Evolutionary conservation across 179 eudicot genomes (phyloP).

Genomic region (Nepenthes alata): DNA sequence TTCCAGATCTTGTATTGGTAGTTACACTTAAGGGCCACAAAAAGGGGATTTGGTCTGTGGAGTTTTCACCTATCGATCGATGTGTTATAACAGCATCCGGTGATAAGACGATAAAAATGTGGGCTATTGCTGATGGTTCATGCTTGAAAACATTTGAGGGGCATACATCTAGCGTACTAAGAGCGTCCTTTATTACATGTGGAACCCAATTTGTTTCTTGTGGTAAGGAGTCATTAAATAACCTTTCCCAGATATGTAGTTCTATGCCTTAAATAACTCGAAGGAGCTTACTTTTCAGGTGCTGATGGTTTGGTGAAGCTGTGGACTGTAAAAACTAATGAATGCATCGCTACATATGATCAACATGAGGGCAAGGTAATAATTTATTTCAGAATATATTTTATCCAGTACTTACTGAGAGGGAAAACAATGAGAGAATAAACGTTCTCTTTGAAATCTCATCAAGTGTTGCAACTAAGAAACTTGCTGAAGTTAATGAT

Average conservation of each 20-base stretch:
- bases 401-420: no score
- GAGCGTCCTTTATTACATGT: conserved; percentile 72
- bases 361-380: conserved; percentile 85
- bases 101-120: conserved; percentile 86
- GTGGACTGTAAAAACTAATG: conserved; percentile 76
- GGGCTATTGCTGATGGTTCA: conserved; percentile 88
- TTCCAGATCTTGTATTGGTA: conserved; percentile 70
- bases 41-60: conserved; percentile 92
- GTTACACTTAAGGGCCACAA: conserved; percentile 80
- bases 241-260: background rate
- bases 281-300: conserved; percentile 31
- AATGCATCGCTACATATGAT: conserved; percentile 89
- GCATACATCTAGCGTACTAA: conserved; percentile 77
- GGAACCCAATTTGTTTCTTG: conserved; percentile 89
- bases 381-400: background rate
- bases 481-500: no score
- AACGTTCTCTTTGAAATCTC: background rate
- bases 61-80: conserved; percentile 90
- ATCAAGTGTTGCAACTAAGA: background rate
- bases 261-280: conserved; percentile 1
- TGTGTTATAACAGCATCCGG: conserved; percentile 94
- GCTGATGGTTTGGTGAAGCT: conserved; percentile 91
- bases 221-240: conserved; percentile 35
- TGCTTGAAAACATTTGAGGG: conserved; percentile 95
- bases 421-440: no score